A percentile compares a stretch with the other conserved stretches of the same genome.
Evolutionary conservation across 2,329 filamentous ascomycete species (phyloP).

Genomic region (Alternaria alternata): DNA sequence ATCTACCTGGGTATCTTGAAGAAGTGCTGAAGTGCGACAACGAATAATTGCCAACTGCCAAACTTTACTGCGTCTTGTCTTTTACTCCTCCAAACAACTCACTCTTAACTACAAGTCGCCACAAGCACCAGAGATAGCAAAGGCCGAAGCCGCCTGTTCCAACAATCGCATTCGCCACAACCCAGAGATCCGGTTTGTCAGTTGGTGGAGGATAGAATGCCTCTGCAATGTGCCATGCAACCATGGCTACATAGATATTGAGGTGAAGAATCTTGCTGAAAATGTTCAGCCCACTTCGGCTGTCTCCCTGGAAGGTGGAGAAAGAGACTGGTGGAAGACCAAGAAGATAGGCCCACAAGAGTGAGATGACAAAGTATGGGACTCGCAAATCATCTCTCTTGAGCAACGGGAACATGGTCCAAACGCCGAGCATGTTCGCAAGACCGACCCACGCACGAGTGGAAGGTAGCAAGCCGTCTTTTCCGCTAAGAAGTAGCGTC

Average conservation of each 20-base stretch:
- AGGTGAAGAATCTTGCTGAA: constrained; percentile 76
- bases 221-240: constrained; percentile 81
- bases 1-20: constrained; percentile 29
- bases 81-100: constrained; percentile 51
- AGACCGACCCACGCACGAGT: constrained; percentile 93
- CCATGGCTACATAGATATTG: constrained; percentile 79
- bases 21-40: constrained; percentile 15
- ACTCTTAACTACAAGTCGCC: constrained; percentile 70
- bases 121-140: constrained; percentile 91
- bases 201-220: constrained; percentile 71
- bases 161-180: constrained; percentile 86
- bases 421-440: constrained; percentile 85
- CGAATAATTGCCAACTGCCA: not conserved
- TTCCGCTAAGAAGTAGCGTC: constrained; percentile 83
- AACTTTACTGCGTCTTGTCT: constrained; percentile 52
- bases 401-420: constrained; percentile 94
- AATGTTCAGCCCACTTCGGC: constrained; percentile 56
- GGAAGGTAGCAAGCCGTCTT: constrained; percentile 77
- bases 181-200: constrained; percentile 91
- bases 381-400: constrained; percentile 82
- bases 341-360: constrained; percentile 91
- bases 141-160: constrained; percentile 85
- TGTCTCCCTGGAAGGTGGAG: constrained; percentile 67
- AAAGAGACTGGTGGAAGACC: constrained; percentile 82
- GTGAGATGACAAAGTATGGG: constrained; percentile 83